These are phyloP conservation scores for Sclerotinia sclerotiorum DNA, from an alignment of 2,329 filamentous ascomycete genomes.

Conservation along the genomic window DNA sequence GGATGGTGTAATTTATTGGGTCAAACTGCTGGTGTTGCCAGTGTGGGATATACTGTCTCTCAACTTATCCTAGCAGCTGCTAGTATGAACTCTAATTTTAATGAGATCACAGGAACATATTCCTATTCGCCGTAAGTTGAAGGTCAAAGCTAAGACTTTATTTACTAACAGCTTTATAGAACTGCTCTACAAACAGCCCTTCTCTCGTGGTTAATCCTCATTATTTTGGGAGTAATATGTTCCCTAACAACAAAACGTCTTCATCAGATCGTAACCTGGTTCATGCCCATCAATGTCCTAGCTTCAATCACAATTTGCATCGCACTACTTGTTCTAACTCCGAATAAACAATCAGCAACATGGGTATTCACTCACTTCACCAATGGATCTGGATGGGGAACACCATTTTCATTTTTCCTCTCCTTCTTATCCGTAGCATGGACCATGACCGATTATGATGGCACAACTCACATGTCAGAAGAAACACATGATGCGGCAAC, in stretches of 20 bases:
- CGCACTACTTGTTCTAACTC: constrained; percentile 56
- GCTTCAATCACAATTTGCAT: constrained; percentile 62
- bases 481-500: constrained; percentile 64
- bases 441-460: constrained; percentile 71
- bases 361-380: constrained; percentile 63
- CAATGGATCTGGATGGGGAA: constrained; percentile 63
- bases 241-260: constrained; percentile 60
- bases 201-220: constrained; percentile 55
- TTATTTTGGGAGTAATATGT: constrained; percentile 57
- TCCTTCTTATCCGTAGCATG: constrained; percentile 56
- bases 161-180: constrained; percentile 40
- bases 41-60: constrained; percentile 61
- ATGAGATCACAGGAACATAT: constrained; percentile 46
- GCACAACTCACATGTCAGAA: constrained; percentile 67
- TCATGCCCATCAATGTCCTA: constrained; percentile 63
- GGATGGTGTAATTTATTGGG: constrained; percentile 68
- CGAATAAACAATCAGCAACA: constrained; percentile 56
- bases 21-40: constrained; percentile 62
- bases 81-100: constrained; percentile 59
- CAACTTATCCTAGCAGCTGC: constrained; percentile 63
- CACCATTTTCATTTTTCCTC: constrained; percentile 59
- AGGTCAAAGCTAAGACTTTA: background rate
- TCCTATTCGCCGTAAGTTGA: constrained; percentile 55
- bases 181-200: constrained; percentile 58
- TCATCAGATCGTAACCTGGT: constrained; percentile 62